Evolutionary conservation across 345 rosid genomes (phyloP).

Genomic region (Aquilaria sinensis): DNA sequence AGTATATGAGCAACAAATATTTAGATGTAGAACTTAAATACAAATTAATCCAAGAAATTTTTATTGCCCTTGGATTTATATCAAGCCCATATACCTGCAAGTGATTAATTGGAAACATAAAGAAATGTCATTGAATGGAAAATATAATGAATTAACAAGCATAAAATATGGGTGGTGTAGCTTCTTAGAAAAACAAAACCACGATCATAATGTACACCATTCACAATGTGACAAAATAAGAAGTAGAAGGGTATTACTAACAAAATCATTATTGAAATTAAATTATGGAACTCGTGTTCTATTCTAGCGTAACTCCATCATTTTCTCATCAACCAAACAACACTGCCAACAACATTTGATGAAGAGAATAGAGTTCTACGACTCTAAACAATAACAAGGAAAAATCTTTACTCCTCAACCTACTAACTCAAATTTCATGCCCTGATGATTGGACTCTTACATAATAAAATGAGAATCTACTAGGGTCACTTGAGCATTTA

Average conservation of each 20-base stretch:
- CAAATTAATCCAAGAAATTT: conserved; percentile 84
- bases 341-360: background rate
- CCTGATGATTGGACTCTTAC: no score
- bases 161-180: conserved; percentile 6
- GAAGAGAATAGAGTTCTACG: no score
- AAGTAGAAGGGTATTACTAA: background rate
- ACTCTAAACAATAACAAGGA: no score
- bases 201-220: background rate
- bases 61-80: conserved; percentile 93
- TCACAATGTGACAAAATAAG: background rate
- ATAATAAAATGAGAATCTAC: no score
- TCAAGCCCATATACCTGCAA: conserved; percentile 93
- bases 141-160: background rate
- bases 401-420: no score
- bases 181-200: conserved; percentile 4
- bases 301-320: no score
- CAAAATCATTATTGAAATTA: no score
- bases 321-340: conserved; percentile 1
- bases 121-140: background rate
- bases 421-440: no score
- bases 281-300: no score
- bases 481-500: no score
- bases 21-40: conserved; percentile 34
- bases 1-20: conserved; percentile 5
- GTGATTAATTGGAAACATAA: conserved; percentile 9